Percentiles rank a stretch among this genome's conserved stretches.
Conservation (phyloP, 306 rosid genomes). For the Cicer pinnatifidum region DNA sequence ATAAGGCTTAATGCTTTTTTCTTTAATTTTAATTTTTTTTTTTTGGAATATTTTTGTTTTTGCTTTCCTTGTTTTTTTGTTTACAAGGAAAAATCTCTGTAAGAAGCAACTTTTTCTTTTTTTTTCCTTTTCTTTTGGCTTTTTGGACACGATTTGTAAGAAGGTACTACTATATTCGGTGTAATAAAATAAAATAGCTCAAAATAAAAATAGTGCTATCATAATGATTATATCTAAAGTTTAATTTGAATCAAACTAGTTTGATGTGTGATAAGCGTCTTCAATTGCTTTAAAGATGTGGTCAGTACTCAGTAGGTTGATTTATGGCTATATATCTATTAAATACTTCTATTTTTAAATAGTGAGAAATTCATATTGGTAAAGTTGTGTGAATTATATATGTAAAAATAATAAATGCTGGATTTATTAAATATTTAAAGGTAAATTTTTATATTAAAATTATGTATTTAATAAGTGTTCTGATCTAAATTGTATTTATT, state of each 20-base stretch:
- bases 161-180: slow-evolving; percentile 33
- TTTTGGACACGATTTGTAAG: slow-evolving; percentile 34
- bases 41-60: slow-evolving; percentile 36
- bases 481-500: too few relatives aligned
- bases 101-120: slow-evolving; percentile 39
- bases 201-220: background rate
- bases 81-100: slow-evolving; percentile 42
- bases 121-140: slow-evolving; percentile 7
- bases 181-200: slow-evolving; percentile 44
- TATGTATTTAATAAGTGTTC: too few relatives aligned
- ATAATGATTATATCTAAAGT: background rate
- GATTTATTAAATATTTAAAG: too few relatives aligned
- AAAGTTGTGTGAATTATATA: too few relatives aligned
- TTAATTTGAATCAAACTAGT: background rate
- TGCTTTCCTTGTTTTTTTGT: slow-evolving; percentile 37
- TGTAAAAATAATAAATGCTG: too few relatives aligned
- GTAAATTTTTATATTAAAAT: too few relatives aligned
- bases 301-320: background rate
- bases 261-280: background rate
- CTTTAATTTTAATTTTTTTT: background rate
- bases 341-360: too few relatives aligned
- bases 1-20: background rate
- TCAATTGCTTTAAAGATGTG: background rate
- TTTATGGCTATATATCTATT: background rate
- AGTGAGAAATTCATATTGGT: too few relatives aligned